phyloP scores from a whole-genome alignment of 2,329 filamentous ascomycete genomes.

The Akanthomyces uredinophilus region DNA sequence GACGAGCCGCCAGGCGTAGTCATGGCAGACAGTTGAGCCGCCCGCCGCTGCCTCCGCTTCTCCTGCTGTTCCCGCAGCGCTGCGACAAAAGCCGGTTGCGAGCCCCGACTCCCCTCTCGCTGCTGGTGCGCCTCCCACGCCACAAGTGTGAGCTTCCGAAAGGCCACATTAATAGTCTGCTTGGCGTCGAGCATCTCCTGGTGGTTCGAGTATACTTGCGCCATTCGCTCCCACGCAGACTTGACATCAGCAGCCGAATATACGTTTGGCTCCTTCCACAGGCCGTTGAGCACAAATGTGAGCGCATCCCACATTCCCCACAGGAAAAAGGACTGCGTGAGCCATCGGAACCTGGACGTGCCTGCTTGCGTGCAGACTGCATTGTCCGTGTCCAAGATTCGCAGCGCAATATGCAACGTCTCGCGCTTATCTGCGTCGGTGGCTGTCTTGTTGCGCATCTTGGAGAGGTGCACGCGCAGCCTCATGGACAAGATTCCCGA shows the following conservation, averaged over 20 bases:
- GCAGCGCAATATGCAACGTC: slow-evolving; percentile 29
- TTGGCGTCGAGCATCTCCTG: slow-evolving; percentile 24
- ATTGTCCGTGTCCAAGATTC: slow-evolving; percentile 32
- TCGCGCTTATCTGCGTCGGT: slow-evolving; percentile 21
- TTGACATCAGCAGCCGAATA: slow-evolving; percentile 18
- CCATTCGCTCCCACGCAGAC: slow-evolving; percentile 23
- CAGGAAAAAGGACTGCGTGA: slow-evolving; percentile 29
- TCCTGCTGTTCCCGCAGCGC: slow-evolving; percentile 13
- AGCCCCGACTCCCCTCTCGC: not conserved
- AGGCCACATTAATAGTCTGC: slow-evolving; percentile 25
- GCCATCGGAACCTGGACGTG: slow-evolving; percentile 26
- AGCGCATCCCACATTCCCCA: slow-evolving; percentile 30
- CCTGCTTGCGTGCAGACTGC: slow-evolving; percentile 23
- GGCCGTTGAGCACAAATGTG: slow-evolving; percentile 26
- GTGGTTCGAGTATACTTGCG: slow-evolving; percentile 25
- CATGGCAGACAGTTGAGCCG: slow-evolving; percentile 1
- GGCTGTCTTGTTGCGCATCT: slow-evolving; percentile 22
- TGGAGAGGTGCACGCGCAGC: slow-evolving; percentile 20
- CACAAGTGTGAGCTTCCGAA: slow-evolving; percentile 28
- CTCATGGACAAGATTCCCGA: slow-evolving; percentile 25
- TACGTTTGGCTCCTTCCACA: slow-evolving; percentile 20
- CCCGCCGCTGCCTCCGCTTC: not conserved
- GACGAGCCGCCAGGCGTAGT: not conserved
- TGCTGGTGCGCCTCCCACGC: slow-evolving; percentile 26
- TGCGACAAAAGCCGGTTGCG: slow-evolving; percentile 23